phyloP scores from a whole-genome alignment of 768 basidiomycete genomes.

The Dacryopinax spathularia region DNA sequence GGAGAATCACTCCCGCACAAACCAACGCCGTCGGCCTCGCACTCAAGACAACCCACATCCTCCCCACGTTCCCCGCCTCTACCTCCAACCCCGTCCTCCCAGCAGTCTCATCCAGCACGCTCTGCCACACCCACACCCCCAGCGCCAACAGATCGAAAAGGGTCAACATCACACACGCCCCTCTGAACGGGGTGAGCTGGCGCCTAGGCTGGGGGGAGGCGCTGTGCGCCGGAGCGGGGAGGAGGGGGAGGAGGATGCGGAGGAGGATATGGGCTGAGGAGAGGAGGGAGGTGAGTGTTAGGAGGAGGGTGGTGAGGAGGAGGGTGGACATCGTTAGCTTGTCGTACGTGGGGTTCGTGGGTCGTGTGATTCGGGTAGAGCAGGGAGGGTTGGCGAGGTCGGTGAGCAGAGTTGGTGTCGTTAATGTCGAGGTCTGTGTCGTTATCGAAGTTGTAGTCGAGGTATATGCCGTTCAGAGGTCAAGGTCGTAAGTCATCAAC shows the following conservation, averaged over 20 bases:
- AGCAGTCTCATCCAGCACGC: neutral
- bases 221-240: too few relatives aligned
- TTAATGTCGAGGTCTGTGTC: neutral
- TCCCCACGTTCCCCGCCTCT: neutral
- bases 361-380: neutral
- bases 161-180: too few relatives aligned
- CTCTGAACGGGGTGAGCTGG: too few relatives aligned
- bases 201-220: too few relatives aligned
- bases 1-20: too few relatives aligned
- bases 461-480: neutral
- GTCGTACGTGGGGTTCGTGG: neutral
- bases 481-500: neutral
- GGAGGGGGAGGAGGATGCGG: neutral
- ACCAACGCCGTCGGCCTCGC: too few relatives aligned
- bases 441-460: neutral
- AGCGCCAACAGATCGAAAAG: too few relatives aligned
- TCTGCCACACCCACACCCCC: too few relatives aligned
- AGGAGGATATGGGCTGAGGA: neutral
- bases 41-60: neutral
- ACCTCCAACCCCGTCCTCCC: neutral
- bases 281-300: neutral
- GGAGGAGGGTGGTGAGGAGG: neutral
- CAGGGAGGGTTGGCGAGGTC: neutral
- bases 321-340: neutral
- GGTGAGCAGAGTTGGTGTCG: neutral